Evolutionary conservation across 2,329 filamentous ascomycete species (phyloP), one percentile per base, ranked within the genome.

Genomic region (Geosmithia flava): DNA sequence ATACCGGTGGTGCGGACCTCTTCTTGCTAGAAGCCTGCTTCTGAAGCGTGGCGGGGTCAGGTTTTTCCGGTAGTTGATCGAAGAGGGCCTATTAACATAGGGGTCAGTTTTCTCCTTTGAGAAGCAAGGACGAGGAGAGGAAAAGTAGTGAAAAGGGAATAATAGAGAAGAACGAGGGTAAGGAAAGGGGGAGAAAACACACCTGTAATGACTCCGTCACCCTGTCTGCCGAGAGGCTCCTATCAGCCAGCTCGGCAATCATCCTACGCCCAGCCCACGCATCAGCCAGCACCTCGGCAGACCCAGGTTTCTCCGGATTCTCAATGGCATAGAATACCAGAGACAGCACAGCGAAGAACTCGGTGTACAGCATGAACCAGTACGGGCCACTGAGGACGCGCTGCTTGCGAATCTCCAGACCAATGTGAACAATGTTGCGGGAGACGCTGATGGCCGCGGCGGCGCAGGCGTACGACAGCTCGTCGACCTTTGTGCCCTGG

Each of bases 221-320:
- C 52, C 87, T 76, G 60, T 96, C 88, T 3, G 93, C 93, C 37
- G 90, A 89, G 72, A 94, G 76, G 59, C 89, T 96, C 57, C 85
- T 83, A 56, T 85, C 81, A 2, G 89, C 85, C 50, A 97, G 74
- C 16, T 80, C 81, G 46, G 81, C 79, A 51, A 97, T 77, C 52
- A 90, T 87, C 53, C 91, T 83, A 58, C 86, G 86, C 17, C 91
- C 93, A 53, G 88, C 85, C 51, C 81, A 75, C 0, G 90, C 91
- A 65, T 97, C 91, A 47, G 83, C 83, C 51, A 96, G 70, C 20
- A 96, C 84, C 52, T 95, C 89, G 47, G 83, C 75, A 6, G 83
- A 82, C 1, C 83, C 85, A 3, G 76, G 68, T 57, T 85, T 87
- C 51, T 86, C 80, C 1, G 85, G 84, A 53, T 91, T 91, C 60